Evolutionary conservation across 1,139 yeast species (phyloP).

Genomic region (Hyphopichia burtonii): DNA sequence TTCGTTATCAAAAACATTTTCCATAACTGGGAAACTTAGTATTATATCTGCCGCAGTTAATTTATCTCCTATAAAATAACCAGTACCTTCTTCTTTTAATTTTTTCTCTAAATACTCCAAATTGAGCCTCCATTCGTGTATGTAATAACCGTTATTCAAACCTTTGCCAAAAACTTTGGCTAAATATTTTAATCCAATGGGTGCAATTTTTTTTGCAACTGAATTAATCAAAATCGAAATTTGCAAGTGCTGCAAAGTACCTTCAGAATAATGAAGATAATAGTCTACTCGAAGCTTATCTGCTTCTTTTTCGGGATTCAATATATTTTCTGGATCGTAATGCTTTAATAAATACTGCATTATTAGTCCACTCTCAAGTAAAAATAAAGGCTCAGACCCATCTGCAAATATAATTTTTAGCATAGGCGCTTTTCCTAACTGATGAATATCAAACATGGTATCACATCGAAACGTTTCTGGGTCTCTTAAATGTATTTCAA

Average conservation of each 20-base stretch:
- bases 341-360: slow-evolving; percentile 41
- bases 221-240: slow-evolving; percentile 43
- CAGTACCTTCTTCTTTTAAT: slow-evolving; percentile 38
- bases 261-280: slow-evolving; percentile 57
- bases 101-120: slow-evolving; percentile 42
- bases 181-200: slow-evolving; percentile 45
- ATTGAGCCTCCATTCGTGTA: slow-evolving; percentile 40
- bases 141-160: slow-evolving; percentile 42
- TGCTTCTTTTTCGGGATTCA: slow-evolving; percentile 30
- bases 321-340: slow-evolving; percentile 36
- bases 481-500: slow-evolving; percentile 49
- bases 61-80: slow-evolving; percentile 54
- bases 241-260: slow-evolving; percentile 49
- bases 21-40: slow-evolving; percentile 44
- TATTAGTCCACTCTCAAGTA: slow-evolving; percentile 51
- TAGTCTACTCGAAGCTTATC: slow-evolving; percentile 46
- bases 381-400: slow-evolving; percentile 34
- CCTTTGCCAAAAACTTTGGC: slow-evolving; percentile 40
- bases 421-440: slow-evolving; percentile 57
- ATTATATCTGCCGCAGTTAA: slow-evolving; percentile 63
- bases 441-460: slow-evolving; percentile 52
- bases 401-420: slow-evolving; percentile 47
- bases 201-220: slow-evolving; percentile 40
- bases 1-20: slow-evolving; percentile 43
- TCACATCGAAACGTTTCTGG: slow-evolving; percentile 41